Evolutionary conservation across 768 basidiomycete genomes (phyloP), one percentile per base, ranked within the genome.

Genomic region (Leccinum arenicola): DNA sequence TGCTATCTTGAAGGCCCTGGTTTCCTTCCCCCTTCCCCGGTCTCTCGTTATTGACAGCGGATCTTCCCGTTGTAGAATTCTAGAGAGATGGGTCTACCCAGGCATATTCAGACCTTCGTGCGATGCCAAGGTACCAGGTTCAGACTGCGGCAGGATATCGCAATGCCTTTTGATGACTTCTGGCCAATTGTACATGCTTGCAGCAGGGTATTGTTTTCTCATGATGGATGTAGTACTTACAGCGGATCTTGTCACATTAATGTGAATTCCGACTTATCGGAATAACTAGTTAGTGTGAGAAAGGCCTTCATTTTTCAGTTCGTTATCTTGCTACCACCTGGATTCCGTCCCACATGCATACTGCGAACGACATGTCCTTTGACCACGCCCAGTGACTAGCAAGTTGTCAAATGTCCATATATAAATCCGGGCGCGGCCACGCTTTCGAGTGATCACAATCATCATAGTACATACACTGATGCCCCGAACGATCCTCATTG

Each of bases 401-500:
- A 45, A 45, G 43, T 45, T 23, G 33, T 25, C 15, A 57, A 47
- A 58, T 38, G 58, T n/a, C 19, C 21, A 17, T 57, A 31, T 38
- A 55, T 57, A 55, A 38, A 21, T 12, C 19, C 10, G 21, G 11
- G 6, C n/a, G 14, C 10, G 14, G 19, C 52, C 14, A 19, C 6
- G 23, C 17, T 19, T n/a, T 40, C 9, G 40, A 40, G 40, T 40
- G 17, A 40, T n/a, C 14, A 36, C 35, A 35, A 14, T 35, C 12
- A 35, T 35, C 38, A n/a, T 40, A 6, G 36, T 38, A 17, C 17
- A 40, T 40, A 45, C 19, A 45, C 43, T 19, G 6, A 86, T 86
- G 84, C 76, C 80, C 52, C 77, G 83, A 50, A 84, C 79, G 64
- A 78, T 84, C 21, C 76, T 87, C 17, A 75, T 85, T 35, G 77